Evolutionary conservation across 805 yeast species (phyloP).

Genomic region (Wickerhamomyces strasburgensis): DNA sequence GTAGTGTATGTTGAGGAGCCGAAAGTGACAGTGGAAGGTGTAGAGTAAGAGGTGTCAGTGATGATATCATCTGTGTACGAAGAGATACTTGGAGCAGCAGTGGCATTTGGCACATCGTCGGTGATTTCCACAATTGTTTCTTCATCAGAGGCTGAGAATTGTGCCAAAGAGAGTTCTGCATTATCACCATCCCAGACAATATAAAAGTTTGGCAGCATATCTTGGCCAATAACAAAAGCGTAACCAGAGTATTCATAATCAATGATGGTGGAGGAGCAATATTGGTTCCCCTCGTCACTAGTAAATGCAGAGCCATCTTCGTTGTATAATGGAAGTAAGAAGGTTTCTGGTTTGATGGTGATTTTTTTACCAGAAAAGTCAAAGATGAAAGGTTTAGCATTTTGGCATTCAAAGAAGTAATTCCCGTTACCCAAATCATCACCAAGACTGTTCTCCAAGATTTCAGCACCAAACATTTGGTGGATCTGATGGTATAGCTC

Average conservation of each 20-base stretch:
- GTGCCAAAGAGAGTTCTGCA: conserved; percentile 16
- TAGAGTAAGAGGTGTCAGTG: conserved; percentile 1
- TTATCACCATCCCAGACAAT: conserved; percentile 19
- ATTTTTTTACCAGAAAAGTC: conserved; percentile 16
- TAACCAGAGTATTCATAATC: background rate
- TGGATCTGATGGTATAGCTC: conserved; percentile 11
- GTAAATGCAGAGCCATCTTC: conserved; percentile 3
- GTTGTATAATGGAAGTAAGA: conserved; percentile 9
- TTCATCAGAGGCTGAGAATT: conserved; percentile 1
- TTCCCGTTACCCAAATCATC: conserved; percentile 30
- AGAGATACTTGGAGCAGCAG: conserved; percentile 7
- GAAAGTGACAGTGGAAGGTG: conserved; percentile 6
- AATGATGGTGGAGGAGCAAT: conserved; percentile 14
- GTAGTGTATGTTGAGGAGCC: background rate
- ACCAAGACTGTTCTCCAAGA: conserved; percentile 21
- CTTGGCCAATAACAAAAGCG: conserved; percentile 12
- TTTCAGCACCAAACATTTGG: conserved; percentile 15
- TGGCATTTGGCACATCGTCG: conserved; percentile 16
- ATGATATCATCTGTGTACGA: background rate
- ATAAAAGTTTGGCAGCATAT: conserved; percentile 11
- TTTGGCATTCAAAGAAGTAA: conserved; percentile 27
- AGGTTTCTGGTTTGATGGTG: conserved; percentile 7
- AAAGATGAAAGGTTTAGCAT: conserved; percentile 12
- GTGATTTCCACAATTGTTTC: conserved; percentile 13
- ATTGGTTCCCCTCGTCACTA: conserved; percentile 13